These are phyloP conservation scores for Backusella morwellensis DNA, from an alignment of 192 early-diverging fungal genomes.

Conservation along the genomic window DNA sequence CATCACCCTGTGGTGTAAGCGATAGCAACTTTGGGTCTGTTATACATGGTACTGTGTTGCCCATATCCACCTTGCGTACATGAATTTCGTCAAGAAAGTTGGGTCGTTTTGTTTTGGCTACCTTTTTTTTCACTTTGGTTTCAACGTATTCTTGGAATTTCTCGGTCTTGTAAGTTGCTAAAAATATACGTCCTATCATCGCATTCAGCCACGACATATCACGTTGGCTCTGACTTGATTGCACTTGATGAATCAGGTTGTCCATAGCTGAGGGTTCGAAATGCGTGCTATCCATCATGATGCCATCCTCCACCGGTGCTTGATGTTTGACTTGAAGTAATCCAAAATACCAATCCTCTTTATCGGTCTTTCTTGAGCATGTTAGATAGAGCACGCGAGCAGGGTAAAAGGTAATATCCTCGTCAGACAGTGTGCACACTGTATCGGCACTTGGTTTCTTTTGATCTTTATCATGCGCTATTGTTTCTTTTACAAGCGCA, in stretches of 20 bases:
- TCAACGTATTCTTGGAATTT: slow-evolving; percentile 57
- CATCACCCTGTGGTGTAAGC: slow-evolving; percentile 66
- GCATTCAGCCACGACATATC: slow-evolving; percentile 80
- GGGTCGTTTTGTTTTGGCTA: slow-evolving; percentile 62
- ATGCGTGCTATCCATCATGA: slow-evolving; percentile 32
- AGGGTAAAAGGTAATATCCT: slow-evolving; percentile 36
- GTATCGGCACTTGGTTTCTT: slow-evolving; percentile 47
- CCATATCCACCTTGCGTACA: slow-evolving; percentile 74
- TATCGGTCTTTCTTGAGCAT: slow-evolving; percentile 64
- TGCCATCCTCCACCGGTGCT: slow-evolving; percentile 39
- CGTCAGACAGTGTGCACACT: slow-evolving; percentile 54
- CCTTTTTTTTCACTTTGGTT: slow-evolving; percentile 64
- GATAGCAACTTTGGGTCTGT: slow-evolving; percentile 71
- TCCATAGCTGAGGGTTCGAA: slow-evolving; percentile 41
- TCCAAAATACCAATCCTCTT: slow-evolving; percentile 93
- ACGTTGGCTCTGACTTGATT: slow-evolving; percentile 49
- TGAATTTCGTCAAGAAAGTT: slow-evolving; percentile 80
- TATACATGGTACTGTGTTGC: slow-evolving; percentile 76
- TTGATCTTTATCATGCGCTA: background rate
- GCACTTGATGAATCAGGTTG: slow-evolving; percentile 45
- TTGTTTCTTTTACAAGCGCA: slow-evolving; percentile 1
- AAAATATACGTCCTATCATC: slow-evolving; percentile 76
- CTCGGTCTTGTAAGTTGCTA: slow-evolving; percentile 66
- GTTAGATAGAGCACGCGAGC: slow-evolving; percentile 62
- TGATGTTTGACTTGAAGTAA: slow-evolving; percentile 61